A percentile compares a stretch with the other conserved stretches of the same genome.
phyloP scores from a whole-genome alignment of 148 eudicot species.

The Persicaria tinctoria region DNA sequence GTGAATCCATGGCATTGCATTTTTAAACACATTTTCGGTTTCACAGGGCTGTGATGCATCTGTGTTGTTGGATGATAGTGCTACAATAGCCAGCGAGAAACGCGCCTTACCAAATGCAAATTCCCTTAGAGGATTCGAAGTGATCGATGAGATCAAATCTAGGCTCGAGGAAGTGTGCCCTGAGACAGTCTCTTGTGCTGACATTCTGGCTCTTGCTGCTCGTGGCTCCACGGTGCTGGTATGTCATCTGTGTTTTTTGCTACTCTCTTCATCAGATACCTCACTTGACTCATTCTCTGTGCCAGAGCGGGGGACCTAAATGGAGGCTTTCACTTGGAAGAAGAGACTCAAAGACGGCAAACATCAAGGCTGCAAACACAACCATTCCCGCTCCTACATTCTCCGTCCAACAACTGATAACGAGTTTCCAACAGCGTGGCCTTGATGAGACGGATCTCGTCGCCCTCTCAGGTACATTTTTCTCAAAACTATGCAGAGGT shows the following conservation, averaged over 20 bases:
- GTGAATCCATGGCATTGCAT: not conserved
- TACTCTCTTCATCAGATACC: not conserved
- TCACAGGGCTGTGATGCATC: conserved; percentile 91
- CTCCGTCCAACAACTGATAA: conserved; percentile 45
- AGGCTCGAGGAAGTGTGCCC: conserved; percentile 70
- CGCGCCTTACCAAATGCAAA: conserved; percentile 58
- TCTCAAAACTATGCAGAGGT: not conserved
- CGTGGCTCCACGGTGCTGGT: conserved; percentile 71
- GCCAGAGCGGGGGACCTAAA: conserved; percentile 79
- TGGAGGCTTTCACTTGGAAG: conserved; percentile 91
- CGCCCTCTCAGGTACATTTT: conserved; percentile 65
- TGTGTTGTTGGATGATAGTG: conserved; percentile 56
- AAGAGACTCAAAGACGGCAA: conserved; percentile 71
- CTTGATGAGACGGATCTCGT: conserved; percentile 71
- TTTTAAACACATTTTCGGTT: not conserved
- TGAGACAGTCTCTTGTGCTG: conserved; percentile 81
- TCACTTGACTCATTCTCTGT: not conserved
- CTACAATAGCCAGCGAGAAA: conserved; percentile 57
- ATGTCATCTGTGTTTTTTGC: conserved; percentile 2
- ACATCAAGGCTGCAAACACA: conserved; percentile 38
- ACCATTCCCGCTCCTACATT: conserved; percentile 73
- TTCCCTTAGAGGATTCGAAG: conserved; percentile 78
- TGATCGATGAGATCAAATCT: conserved; percentile 79
- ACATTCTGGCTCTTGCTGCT: conserved; percentile 79
- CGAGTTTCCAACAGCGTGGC: conserved; percentile 57